Evolutionary conservation across 306 rosid species (phyloP).

Genomic region (Betula pendula): DNA sequence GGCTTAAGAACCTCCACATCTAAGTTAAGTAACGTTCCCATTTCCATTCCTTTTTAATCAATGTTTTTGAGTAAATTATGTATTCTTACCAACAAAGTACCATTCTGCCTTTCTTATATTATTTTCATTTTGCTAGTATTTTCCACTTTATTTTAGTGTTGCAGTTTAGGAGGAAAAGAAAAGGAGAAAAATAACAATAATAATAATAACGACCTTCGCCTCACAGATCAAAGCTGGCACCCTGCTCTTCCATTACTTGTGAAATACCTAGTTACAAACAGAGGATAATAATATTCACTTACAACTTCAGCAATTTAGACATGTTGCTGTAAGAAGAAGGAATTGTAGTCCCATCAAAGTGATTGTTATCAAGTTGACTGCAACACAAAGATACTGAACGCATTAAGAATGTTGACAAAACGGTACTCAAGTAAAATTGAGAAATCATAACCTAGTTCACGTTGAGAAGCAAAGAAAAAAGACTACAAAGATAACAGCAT

Average conservation of each 20-base stretch:
- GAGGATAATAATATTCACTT: slow-evolving; percentile 27
- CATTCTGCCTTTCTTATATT: neutral
- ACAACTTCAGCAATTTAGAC: slow-evolving; percentile 48
- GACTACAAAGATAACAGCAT: neutral
- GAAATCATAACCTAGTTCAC: neutral
- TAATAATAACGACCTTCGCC: neutral
- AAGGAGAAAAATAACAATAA: neutral
- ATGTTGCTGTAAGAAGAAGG: slow-evolving; percentile 41
- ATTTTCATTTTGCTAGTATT: neutral
- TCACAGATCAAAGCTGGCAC: slow-evolving; percentile 2
- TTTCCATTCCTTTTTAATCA: neutral
- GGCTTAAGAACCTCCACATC: neutral
- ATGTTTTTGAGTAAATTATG: neutral
- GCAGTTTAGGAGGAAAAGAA: neutral
- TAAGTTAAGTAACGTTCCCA: neutral
- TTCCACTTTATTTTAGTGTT: neutral
- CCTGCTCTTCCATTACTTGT: neutral
- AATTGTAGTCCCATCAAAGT: slow-evolving; percentile 42
- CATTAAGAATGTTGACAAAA: neutral
- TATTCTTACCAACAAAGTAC: neutral
- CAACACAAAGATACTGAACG: slow-evolving; percentile 8
- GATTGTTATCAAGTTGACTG: slow-evolving; percentile 57
- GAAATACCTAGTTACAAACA: neutral
- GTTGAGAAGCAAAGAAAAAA: neutral
- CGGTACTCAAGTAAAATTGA: neutral